A percentile compares a stretch with the other conserved stretches of the same genome.
Conservation (phyloP, 1,284 basidiomycete species). For the Sutorius eximius region DNA sequence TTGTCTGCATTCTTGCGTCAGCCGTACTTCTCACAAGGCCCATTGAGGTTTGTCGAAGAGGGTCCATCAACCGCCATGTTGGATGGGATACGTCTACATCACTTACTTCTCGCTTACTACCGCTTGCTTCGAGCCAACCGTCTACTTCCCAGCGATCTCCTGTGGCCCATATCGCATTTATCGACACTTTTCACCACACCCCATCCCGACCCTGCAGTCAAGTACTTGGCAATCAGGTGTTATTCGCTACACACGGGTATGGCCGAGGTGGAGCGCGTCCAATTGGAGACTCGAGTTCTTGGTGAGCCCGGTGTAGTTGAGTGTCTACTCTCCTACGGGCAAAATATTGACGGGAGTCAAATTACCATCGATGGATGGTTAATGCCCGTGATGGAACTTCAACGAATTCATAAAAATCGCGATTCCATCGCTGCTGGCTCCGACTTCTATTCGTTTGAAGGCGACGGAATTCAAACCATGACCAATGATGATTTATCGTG, state of each 20-base stretch:
- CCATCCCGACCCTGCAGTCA: slow-evolving; percentile 62
- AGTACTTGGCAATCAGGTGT: slow-evolving; percentile 73
- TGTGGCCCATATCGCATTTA: slow-evolving; percentile 67
- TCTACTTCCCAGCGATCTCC: slow-evolving; percentile 56
- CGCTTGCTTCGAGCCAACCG: slow-evolving; percentile 76
- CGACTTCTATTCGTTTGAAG: slow-evolving; percentile 47
- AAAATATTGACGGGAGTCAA: slow-evolving; percentile 43
- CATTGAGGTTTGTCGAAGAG: slow-evolving; percentile 46
- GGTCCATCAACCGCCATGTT: slow-evolving; percentile 34
- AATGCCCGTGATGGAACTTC: slow-evolving; percentile 65
- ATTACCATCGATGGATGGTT: slow-evolving; percentile 74
- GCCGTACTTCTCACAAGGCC: slow-evolving; percentile 52
- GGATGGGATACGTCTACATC: slow-evolving; percentile 54
- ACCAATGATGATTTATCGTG: slow-evolving; percentile 54
- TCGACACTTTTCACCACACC: slow-evolving; percentile 55
- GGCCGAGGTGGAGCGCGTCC: slow-evolving; percentile 71
- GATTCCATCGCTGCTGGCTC: slow-evolving; percentile 43
- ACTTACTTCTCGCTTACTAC: slow-evolving; percentile 75
- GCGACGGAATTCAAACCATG: slow-evolving; percentile 38
- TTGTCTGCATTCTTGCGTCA: slow-evolving; percentile 49
- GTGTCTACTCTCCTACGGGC: slow-evolving; percentile 55
- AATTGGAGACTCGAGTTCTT: slow-evolving; percentile 60
- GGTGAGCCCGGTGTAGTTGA: slow-evolving; percentile 57
- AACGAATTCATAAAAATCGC: slow-evolving; percentile 57
- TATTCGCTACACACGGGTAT: slow-evolving; percentile 75